Evolutionary conservation across 2,329 filamentous ascomycete species (phyloP), one percentile per base, ranked within the genome.

Genomic region (Diaporthe eres): DNA sequence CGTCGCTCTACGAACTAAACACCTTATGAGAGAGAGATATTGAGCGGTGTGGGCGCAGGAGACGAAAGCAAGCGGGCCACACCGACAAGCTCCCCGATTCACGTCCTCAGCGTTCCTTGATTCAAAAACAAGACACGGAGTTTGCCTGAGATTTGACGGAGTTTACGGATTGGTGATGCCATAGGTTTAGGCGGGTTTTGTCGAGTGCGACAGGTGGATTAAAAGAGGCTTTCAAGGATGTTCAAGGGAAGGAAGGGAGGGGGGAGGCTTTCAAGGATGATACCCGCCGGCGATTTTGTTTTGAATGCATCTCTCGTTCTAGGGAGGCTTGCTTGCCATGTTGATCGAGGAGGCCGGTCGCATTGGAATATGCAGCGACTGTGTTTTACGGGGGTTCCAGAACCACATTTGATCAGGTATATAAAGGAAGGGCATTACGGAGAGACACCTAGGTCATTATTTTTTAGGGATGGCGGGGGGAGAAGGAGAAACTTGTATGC

Each of bases 1-100:
- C 85, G 61, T 83, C 82, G 9, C 77, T 87, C 19, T 89, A 85
- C 79, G 84, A 82, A 34, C 80, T 88, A 79, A 84, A 86, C 76
- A 68, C 53, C 34, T 44, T 65, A 12, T 73, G 60, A 53, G 37
- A 28, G 42, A 34, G 57, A 31, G 57, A 9, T 19, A 6, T 13
- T 28, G 19, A 37, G 31, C 25, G 42, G 15, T 22, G 51, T 8
- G 8, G 12, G 28, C 15, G 44, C 60, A n/a, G n/a, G 42, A 17
- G 44, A 51, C 5, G 65, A 39, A 49, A 39, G 47, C 47, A 42
- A 39, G 65, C 65, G 47, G 65, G 39, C 8, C 31, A 37, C 34
- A 34, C 65, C 47, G 44, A 42, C 47, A 39, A 39, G 31, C 31
- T 68, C 47, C 53, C 39, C 10, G 34, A 39, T 68, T 55, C 47